Base-by-base conservation (phyloP, 768 basidiomycete genomes). In the Psilocybe cyanescens region DNA sequence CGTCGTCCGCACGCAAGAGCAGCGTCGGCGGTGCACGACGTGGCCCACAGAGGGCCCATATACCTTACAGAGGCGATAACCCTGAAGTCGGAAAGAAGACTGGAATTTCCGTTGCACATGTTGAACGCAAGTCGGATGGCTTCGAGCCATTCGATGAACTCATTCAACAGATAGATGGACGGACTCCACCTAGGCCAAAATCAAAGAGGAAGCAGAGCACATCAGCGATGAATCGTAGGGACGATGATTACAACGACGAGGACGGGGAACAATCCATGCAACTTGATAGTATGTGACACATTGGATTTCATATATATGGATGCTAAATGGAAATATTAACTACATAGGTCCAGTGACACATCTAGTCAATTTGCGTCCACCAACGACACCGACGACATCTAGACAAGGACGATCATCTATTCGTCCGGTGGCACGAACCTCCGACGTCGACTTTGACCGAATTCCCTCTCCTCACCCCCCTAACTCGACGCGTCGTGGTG, bases 111-210 rank as follows among this genome's bases (percentile, higher is more conserved):
- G 86, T 93, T 12, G 82, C 76, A 41, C 83, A 84, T 68, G 85
- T 92, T 58, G 85, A 89, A 62, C 86, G 86, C 65, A 86, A 84
- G 70, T 90, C 90, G 28, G 92, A 92, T 72, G 92, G 90, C 30
- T 92, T 93, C 70, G 91, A 94, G 71, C 88, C 86, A 0, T 93
- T 93, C 71, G 90, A 89, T 58, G 83, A 91, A 68, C 71, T 94
- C 55, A 81, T 93, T 49, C 81, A 82, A 54, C 89, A 90, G 67
- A 89, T 83, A 2, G 89, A 90, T 74, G 81, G 81, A 52, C 79
- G 84, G n/a, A 81, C 86, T 4, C 89, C 87, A 1, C 87, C 86
- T 17, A 78, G 76, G 47, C 79, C 83, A 17, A 84, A 84, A 67
- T 75, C 51, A 33, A 48, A 73, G 3, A 79, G 75, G 69, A 86